Evolutionary conservation across 129 eudicot genomes (phyloP).

Genomic region (Logfia minima): DNA sequence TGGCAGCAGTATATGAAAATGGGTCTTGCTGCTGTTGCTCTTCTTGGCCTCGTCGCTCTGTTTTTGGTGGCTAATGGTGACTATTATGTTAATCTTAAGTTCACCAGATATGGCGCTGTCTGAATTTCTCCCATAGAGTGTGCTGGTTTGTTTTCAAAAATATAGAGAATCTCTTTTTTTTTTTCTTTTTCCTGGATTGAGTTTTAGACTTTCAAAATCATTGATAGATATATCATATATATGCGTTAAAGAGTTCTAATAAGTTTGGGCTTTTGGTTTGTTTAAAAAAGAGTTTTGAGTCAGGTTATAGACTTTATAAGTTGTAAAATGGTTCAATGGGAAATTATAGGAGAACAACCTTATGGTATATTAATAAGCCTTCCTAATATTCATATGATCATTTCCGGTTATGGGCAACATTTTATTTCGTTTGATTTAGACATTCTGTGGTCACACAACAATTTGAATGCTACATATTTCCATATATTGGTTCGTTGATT

Average conservation of each 20-base stretch:
- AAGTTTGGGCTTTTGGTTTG: conserved; percentile 21
- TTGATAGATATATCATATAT: conserved; percentile 39
- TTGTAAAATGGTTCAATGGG: not conserved
- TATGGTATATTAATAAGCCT: not conserved
- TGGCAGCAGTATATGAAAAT: conserved; percentile 47
- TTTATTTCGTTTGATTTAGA: not conserved
- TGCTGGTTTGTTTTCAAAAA: conserved; percentile 21
- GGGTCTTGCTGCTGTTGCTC: not conserved
- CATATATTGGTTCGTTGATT: not conserved
- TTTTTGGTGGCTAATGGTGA: conserved; percentile 45
- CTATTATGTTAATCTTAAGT: conserved; percentile 32
- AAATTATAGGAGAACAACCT: not conserved
- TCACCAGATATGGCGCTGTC: conserved; percentile 1
- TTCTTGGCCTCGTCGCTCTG: conserved; percentile 34
- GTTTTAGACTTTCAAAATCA: conserved; percentile 17
- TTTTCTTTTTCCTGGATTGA: conserved; percentile 17
- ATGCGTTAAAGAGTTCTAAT: conserved; percentile 32
- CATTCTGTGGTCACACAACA: not conserved
- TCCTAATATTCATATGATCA: not conserved
- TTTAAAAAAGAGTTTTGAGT: conserved; percentile 18
- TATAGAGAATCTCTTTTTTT: conserved; percentile 23
- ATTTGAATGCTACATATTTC: not conserved
- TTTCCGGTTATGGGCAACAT: not conserved
- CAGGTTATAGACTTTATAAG: not conserved
- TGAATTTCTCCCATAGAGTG: conserved; percentile 1